Percentiles rank a stretch among this genome's conserved stretches.
These are phyloP conservation scores for Chamaecrista fasciculata DNA, from an alignment of 306 rosid species.

Conservation along the genomic window DNA sequence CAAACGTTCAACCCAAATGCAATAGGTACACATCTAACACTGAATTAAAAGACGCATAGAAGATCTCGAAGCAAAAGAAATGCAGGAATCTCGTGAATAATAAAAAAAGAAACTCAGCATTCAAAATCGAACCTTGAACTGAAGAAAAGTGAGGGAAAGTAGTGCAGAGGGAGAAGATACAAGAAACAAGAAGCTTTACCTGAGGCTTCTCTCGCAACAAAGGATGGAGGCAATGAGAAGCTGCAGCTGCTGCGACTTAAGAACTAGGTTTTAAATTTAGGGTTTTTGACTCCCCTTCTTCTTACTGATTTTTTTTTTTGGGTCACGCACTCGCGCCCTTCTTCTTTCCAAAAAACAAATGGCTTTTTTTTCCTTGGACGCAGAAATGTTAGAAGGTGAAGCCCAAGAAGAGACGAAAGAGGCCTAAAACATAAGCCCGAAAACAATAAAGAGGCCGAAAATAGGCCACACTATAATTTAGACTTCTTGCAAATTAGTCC, in stretches of 20 bases:
- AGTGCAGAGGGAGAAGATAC: background rate
- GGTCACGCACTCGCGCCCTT: too few relatives aligned
- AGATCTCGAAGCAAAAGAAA: background rate
- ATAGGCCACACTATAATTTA: too few relatives aligned
- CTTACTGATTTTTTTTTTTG: too few relatives aligned
- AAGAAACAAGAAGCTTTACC: background rate
- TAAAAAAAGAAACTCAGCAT: background rate
- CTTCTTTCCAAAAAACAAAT: too few relatives aligned
- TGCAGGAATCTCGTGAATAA: background rate
- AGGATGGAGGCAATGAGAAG: background rate
- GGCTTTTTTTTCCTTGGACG: too few relatives aligned
- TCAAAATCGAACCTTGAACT: background rate
- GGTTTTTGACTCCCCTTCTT: too few relatives aligned
- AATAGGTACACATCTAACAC: background rate
- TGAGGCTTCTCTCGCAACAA: background rate
- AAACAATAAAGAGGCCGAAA: too few relatives aligned
- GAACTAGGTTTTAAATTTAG: background rate
- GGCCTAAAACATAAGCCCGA: too few relatives aligned
- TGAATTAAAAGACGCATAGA: too few relatives aligned
- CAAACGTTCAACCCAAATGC: background rate
- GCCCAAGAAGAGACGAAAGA: too few relatives aligned
- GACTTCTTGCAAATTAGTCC: too few relatives aligned
- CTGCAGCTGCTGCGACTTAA: background rate
- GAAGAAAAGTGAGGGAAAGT: background rate
- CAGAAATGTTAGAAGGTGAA: too few relatives aligned